A percentile compares a stretch with the other conserved stretches of the same genome.
These are phyloP conservation scores for Suillus cothurnatus DNA, from an alignment of 768 basidiomycete species.

Conservation along the genomic window DNA sequence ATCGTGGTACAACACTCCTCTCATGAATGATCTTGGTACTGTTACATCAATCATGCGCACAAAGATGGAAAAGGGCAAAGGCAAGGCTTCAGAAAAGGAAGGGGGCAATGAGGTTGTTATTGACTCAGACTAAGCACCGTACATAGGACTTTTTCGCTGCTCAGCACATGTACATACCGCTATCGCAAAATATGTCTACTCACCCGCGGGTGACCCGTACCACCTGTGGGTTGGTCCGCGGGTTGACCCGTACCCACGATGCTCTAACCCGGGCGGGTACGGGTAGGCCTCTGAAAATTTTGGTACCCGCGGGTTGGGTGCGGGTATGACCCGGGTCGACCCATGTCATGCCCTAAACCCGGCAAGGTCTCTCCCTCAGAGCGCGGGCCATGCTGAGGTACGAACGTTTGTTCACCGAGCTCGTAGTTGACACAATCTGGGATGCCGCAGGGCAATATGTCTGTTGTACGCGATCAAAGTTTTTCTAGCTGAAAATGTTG, in stretches of 20 bases:
- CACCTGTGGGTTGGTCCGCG: no score
- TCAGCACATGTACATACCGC: background rate
- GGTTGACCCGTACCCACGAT: no score
- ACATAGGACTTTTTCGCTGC: background rate
- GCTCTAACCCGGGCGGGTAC: no score
- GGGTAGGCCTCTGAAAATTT: no score
- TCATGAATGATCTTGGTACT: slow-evolving; percentile 11
- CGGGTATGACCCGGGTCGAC: no score
- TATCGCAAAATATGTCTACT: background rate
- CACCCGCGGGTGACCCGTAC: background rate
- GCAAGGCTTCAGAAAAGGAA: background rate
- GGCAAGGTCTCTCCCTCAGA: background rate
- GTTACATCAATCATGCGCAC: slow-evolving; percentile 8
- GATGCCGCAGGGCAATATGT: background rate
- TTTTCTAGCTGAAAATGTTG: background rate
- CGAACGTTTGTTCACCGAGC: background rate
- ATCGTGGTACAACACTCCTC: slow-evolving; percentile 33
- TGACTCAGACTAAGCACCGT: background rate
- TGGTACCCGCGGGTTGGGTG: no score
- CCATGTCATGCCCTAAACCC: no score
- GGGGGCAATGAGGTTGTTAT: background rate
- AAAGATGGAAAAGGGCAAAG: background rate
- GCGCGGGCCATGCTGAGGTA: background rate
- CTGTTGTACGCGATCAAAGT: background rate
- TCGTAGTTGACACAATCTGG: background rate